Conservation (phyloP, 2,329 filamentous ascomycete genomes). For the Aspergillus tanneri region DNA sequence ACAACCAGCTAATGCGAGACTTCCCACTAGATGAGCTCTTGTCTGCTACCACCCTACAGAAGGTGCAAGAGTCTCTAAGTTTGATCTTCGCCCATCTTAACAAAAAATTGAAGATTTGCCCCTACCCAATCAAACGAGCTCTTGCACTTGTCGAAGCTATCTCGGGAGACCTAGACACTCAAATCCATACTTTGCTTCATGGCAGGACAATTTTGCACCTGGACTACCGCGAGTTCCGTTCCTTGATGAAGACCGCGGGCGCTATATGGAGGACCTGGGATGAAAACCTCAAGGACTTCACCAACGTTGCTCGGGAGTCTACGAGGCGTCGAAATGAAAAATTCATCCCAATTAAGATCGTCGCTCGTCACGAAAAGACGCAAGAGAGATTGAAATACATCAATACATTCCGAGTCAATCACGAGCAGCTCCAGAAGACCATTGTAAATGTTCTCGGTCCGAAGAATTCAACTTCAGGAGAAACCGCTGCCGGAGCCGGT, state of each 20-base stretch:
- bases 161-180: conserved; percentile 84
- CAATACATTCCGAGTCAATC: conserved; percentile 89
- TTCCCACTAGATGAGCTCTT: conserved; percentile 94
- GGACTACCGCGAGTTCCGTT: conserved; percentile 85
- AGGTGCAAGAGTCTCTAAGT: conserved; percentile 82
- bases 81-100: conserved; percentile 94
- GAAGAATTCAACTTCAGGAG: conserved; percentile 59
- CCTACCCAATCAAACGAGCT: conserved; percentile 89
- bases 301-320: conserved; percentile 92
- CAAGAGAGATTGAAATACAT: conserved; percentile 93
- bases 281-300: conserved; percentile 95
- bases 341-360: conserved; percentile 97
- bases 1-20: conserved; percentile 98
- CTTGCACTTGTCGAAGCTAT: conserved; percentile 95
- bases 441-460: conserved; percentile 95
- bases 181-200: conserved; percentile 80
- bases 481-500: conserved; percentile 38
- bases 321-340: conserved; percentile 92
- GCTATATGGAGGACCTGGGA: conserved; percentile 92
- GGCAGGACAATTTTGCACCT: conserved; percentile 88
- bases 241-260: conserved; percentile 78
- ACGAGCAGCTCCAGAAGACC: conserved; percentile 94
- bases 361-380: conserved; percentile 79
- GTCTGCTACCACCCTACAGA: conserved; percentile 83
- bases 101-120: conserved; percentile 95